Evolutionary conservation across 371 early-diverging fungal species (phyloP).

Genomic region (Mucor lusitanicus): DNA sequence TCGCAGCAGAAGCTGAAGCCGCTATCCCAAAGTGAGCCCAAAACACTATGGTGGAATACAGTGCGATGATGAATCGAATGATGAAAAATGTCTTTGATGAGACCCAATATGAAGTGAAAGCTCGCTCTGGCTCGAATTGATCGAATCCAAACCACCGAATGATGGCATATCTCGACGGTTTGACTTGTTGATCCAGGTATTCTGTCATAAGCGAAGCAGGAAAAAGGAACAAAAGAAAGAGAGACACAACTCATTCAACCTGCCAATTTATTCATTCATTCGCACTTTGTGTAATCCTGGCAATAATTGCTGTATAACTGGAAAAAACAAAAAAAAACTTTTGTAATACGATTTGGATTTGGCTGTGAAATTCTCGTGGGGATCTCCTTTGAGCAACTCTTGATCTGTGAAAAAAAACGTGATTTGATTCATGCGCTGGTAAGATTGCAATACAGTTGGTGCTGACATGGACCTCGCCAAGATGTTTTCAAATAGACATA

Average conservation of each 20-base stretch:
- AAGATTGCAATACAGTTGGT: no score
- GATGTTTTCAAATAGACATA: no score
- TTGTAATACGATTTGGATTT: no score
- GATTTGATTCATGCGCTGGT: no score
- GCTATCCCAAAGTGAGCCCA: conserved; percentile 38
- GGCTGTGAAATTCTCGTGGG: background rate
- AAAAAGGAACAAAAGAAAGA: background rate
- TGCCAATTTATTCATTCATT: background rate
- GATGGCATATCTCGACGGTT: conserved; percentile 28
- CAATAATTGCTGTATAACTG: background rate
- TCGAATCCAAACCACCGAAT: conserved; percentile 50
- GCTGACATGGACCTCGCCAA: no score
- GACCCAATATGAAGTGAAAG: conserved; percentile 57
- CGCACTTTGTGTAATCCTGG: background rate
- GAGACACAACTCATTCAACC: background rate
- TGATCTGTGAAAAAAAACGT: no score
- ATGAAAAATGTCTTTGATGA: conserved; percentile 42
- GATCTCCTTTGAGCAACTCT: no score
- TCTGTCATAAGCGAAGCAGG: background rate
- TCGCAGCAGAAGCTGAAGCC: background rate
- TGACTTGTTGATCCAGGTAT: background rate
- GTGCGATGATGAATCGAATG: conserved; percentile 37
- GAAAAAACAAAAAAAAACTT: background rate
- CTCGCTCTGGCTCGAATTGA: conserved; percentile 53
- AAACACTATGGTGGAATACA: conserved; percentile 46